Evolutionary conservation across 768 basidiomycete species (phyloP).

Genomic region (Pulveroboletus sp.): DNA sequence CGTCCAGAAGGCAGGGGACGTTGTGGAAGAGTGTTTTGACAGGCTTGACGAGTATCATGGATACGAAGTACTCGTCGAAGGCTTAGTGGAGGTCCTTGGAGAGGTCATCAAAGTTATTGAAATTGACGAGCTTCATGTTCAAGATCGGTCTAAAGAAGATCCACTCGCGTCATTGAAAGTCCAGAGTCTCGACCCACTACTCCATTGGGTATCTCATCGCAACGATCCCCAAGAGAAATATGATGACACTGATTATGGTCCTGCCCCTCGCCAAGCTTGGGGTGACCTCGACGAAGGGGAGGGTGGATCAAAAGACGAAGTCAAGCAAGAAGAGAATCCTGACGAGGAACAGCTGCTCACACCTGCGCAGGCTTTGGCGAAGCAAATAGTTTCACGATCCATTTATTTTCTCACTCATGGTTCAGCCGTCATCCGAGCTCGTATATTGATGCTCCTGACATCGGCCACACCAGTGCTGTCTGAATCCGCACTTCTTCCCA

Average conservation of each 20-base stretch:
- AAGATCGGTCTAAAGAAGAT: constrained; percentile 18
- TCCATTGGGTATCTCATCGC: constrained; percentile 62
- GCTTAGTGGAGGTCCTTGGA: constrained; percentile 80
- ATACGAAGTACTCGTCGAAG: constrained; percentile 82
- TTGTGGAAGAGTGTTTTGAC: constrained; percentile 97
- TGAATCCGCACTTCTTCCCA: constrained; percentile 75
- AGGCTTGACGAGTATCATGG: constrained; percentile 95
- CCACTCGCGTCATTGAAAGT: constrained; percentile 20
- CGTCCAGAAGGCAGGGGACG: constrained; percentile 86
- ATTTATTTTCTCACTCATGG: constrained; percentile 89
- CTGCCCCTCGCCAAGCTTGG: constrained; percentile 60
- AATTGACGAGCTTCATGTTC: constrained; percentile 40
- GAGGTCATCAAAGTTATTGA: constrained; percentile 83
- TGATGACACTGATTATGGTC: constrained; percentile 53
- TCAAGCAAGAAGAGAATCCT: constrained; percentile 16
- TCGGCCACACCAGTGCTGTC: constrained; percentile 71
- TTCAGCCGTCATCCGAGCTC: constrained; percentile 81
- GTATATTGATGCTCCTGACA: constrained; percentile 73
- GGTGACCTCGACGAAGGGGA: constrained; percentile 32
- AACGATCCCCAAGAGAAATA: constrained; percentile 32
- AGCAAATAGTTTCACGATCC: constrained; percentile 84
- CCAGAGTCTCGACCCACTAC: constrained; percentile 48
- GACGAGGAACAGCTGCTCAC: constrained; percentile 54
- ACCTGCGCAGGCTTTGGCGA: constrained; percentile 70
- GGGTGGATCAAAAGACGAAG: constrained; percentile 20